Conservation (phyloP, 106 monocot species). For the Amphibolis antarctica region DNA sequence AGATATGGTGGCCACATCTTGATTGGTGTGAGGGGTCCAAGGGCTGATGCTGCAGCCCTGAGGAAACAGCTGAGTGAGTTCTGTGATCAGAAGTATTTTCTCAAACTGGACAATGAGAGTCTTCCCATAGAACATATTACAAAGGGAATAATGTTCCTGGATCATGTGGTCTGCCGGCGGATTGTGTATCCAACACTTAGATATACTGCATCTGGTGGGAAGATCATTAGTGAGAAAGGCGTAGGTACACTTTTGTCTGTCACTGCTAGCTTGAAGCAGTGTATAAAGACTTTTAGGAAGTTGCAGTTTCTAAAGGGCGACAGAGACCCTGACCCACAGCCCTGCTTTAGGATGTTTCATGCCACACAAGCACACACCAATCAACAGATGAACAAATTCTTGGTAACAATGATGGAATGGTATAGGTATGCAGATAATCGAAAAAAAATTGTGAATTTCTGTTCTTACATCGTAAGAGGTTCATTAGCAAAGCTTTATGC, state of each 20-base stretch:
- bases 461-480: constrained; percentile 87
- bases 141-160: constrained; percentile 95
- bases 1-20: constrained; percentile 84
- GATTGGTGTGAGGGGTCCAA: constrained; percentile 71
- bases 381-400: constrained; percentile 94
- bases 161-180: constrained; percentile 84
- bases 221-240: constrained; percentile 97
- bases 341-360: constrained; percentile 97
- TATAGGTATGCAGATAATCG: constrained; percentile 92
- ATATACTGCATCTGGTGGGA: constrained; percentile 88
- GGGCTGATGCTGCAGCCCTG: constrained; percentile 83
- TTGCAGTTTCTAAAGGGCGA: constrained; percentile 88
- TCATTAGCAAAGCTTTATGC: constrained; percentile 95
- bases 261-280: constrained; percentile 87
- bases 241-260: constrained; percentile 89
- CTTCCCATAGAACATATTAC: constrained; percentile 94
- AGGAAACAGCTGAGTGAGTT: constrained; percentile 81
- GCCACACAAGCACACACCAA: constrained; percentile 96
- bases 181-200: constrained; percentile 89
- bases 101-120: constrained; percentile 82
- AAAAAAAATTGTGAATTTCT: constrained; percentile 91
- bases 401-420: constrained; percentile 88
- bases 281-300: constrained; percentile 80
- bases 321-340: constrained; percentile 89
- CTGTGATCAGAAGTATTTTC: constrained; percentile 57